Evolutionary conservation across 495 filamentous ascomycete genomes (phyloP).

Genomic region (Hypomontagnella monticulosa): DNA sequence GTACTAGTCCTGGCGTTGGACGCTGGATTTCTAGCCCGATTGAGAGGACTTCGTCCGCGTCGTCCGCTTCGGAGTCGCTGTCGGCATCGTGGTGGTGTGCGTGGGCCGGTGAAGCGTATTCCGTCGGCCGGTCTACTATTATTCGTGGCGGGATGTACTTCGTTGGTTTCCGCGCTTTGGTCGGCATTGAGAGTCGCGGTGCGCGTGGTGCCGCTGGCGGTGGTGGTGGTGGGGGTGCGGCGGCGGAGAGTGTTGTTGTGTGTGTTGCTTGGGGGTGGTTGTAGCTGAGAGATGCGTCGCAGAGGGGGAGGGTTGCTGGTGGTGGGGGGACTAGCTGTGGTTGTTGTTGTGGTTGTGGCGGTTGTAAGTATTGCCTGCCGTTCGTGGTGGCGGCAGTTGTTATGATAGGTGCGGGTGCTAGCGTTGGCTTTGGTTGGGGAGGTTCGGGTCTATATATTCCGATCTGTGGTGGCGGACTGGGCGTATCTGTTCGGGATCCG

Average conservation of each 20-base stretch:
- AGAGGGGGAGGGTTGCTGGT: neutral
- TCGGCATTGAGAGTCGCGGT: conserved; percentile 16
- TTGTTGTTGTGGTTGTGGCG: conserved; percentile 15
- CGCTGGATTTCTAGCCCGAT: conserved; percentile 15
- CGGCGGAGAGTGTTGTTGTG: neutral
- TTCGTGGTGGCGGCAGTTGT: neutral
- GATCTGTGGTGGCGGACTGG: conserved; percentile 23
- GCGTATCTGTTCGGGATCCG: conserved; percentile 27
- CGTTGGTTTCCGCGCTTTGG: conserved; percentile 12
- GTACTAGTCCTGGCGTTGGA: neutral
- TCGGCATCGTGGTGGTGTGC: neutral
- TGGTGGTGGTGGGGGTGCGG: conserved; percentile 5
- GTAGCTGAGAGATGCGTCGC: neutral
- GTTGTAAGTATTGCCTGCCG: conserved; percentile 1
- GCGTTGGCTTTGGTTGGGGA: neutral
- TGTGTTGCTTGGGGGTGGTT: conserved; percentile 2
- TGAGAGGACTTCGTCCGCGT: conserved; percentile 23
- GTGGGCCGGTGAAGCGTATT: neutral
- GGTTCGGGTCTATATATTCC: conserved; percentile 38
- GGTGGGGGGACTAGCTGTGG: conserved; percentile 16
- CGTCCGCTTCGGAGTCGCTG: conserved; percentile 1
- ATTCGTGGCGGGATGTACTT: conserved; percentile 19
- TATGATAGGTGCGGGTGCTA: conserved; percentile 7
- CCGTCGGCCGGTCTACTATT: neutral
- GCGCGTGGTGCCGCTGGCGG: conserved; percentile 1